Percentiles rank a stretch among this genome's conserved stretches.
Conservation (phyloP, 2,329 filamentous ascomycete species). For the Ceratocystis colombiana region DNA sequence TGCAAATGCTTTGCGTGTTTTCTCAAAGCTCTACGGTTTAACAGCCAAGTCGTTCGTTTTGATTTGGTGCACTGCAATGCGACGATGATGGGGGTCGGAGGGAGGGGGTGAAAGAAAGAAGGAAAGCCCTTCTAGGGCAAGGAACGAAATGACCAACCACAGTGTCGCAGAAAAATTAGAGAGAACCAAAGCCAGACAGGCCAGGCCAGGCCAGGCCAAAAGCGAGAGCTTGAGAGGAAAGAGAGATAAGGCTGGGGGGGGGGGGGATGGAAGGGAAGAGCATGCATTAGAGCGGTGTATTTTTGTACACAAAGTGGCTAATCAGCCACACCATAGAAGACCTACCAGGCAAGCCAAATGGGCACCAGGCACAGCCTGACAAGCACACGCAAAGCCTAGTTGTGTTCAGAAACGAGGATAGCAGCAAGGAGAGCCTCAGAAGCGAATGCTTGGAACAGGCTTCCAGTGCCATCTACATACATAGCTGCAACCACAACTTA, state of each 20-base stretch:
- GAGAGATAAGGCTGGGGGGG: neutral
- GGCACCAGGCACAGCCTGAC: conserved; percentile 1
- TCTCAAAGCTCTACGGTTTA: neutral
- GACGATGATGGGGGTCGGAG: neutral
- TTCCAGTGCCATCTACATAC: neutral
- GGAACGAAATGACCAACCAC: conserved; percentile 9
- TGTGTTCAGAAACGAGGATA: neutral
- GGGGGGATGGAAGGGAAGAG: neutral
- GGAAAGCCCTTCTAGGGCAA: conserved; percentile 5
- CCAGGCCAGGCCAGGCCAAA: neutral
- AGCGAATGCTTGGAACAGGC: neutral
- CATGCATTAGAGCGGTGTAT: conserved; percentile 14
- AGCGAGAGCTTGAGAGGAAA: neutral
- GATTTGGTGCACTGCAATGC: neutral
- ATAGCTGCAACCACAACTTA: neutral
- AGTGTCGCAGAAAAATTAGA: conserved; percentile 2
- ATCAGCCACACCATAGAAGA: neutral
- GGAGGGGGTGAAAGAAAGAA: neutral
- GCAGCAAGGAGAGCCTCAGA: neutral
- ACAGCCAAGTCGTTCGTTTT: neutral
- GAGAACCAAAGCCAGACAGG: neutral
- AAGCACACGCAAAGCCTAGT: neutral
- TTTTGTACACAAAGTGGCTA: conserved; percentile 5
- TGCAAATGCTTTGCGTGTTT: neutral
- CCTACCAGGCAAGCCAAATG: neutral